Base-by-base conservation (phyloP, 2,329 filamentous ascomycete species). In the Ceratocystiopsis sp. region DNA sequence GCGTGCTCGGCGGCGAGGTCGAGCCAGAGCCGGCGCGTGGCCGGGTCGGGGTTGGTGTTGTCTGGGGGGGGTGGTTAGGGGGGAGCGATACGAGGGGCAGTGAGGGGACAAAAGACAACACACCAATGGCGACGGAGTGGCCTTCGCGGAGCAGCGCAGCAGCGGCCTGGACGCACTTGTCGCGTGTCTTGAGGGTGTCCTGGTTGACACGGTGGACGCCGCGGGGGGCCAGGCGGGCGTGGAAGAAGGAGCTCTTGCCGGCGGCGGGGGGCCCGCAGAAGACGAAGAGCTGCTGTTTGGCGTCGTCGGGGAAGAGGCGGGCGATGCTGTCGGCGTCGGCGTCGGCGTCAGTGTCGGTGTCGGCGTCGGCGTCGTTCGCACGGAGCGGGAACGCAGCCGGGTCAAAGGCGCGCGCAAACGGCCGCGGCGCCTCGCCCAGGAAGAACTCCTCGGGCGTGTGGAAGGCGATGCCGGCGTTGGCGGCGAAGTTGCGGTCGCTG, bases 401-500 rank as follows among this genome's bases (percentile, higher is more conserved):
- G 49, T 95, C 78, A 52, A 96, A 93, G 0, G 73, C 65, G 44
- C 83, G 69, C 11, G 61, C 60, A 54, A 84, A 91, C 1, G 75
- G 69, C 49, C 77, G 70, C 1, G 80, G 66, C 19, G 70, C 54
- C 51, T 84, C 73, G 2, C 70, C 69, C 1, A 89, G 70, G 56
- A 96, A 96, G 62, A 80, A 94, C 58, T 95, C 87, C 55, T 98
- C 91, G 0, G 91, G 91, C 0, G 89, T 94, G 45, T 77, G 65
- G 58, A 89, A 98, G 13, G 64, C 57, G 50, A 98, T 74, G 4
- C 84, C 84, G 13, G 87, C 63, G 54, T 98, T 96, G 48, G 78
- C 68, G 3, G 91, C 89, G 52, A 96, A 80, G 54, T 95, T 83
- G 45, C 84, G 64, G 53, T 80, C 75, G 10, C 74, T 78, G 51